These are phyloP conservation scores for Lupinus albus DNA, from an alignment of 306 rosid species.

Conservation along the genomic window DNA sequence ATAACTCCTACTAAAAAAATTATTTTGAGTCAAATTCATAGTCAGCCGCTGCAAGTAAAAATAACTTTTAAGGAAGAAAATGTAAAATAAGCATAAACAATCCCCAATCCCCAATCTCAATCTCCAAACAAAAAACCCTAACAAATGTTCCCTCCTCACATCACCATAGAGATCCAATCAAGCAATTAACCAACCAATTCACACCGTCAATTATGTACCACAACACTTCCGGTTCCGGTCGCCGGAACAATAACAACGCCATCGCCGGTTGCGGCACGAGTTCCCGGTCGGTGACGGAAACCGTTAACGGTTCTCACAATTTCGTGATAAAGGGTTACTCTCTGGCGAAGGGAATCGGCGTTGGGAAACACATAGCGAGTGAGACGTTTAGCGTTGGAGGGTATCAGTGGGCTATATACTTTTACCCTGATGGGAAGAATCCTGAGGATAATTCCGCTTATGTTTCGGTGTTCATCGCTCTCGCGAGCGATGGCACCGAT, in stretches of 20 bases:
- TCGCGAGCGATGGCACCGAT: constrained; percentile 94
- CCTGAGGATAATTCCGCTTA: constrained; percentile 92
- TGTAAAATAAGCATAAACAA: too few relatives aligned
- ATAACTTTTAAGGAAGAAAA: too few relatives aligned
- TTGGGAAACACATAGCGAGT: constrained; percentile 92
- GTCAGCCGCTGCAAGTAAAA: too few relatives aligned
- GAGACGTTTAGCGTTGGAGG: constrained; percentile 93
- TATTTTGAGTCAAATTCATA: too few relatives aligned
- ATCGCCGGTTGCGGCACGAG: constrained; percentile 66
- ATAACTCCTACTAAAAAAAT: too few relatives aligned
- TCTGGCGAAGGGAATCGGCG: constrained; percentile 91
- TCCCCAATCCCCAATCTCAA: too few relatives aligned
- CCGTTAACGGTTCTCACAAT: constrained; percentile 94
- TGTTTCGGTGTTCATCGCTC: constrained; percentile 92
- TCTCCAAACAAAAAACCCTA: not conserved
- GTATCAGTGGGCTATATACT: constrained; percentile 93
- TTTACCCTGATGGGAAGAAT: constrained; percentile 93
- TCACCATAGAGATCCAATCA: not conserved
- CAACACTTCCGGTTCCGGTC: not conserved
- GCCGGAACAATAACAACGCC: constrained; percentile 9
- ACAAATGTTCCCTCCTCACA: not conserved
- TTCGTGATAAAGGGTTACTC: constrained; percentile 88
- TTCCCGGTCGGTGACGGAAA: constrained; percentile 87
- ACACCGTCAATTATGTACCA: not conserved
- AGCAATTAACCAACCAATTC: not conserved